Conservation (phyloP, 768 basidiomycete genomes). For the Suillus weaverae region DNA sequence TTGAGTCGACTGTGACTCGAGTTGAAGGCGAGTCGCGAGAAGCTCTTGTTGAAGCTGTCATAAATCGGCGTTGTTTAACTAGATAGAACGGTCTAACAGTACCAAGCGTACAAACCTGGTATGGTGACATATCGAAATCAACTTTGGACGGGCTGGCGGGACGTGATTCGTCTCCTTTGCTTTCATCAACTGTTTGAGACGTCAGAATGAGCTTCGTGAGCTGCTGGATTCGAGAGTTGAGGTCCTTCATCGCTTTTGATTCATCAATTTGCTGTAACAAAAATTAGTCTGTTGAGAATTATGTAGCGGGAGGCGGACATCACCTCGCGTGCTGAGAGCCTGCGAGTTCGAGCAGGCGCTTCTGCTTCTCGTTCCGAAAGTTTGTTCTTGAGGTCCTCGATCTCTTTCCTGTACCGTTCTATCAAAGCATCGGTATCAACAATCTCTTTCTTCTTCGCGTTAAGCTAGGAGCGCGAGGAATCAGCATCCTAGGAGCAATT, state of each 20-base stretch:
- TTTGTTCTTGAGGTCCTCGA: conserved; percentile 81
- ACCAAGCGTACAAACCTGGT: conserved; percentile 51
- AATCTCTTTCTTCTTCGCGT: conserved; percentile 91
- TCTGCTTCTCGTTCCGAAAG: conserved; percentile 71
- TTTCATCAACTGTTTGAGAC: conserved; percentile 77
- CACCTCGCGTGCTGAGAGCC: conserved; percentile 49
- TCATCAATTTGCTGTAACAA: conserved; percentile 73
- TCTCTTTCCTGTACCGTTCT: conserved; percentile 92
- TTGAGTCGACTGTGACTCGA: conserved; percentile 80
- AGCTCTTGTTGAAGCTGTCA: conserved; percentile 84
- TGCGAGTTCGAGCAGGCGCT: conserved; percentile 44
- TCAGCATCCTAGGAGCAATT: neutral
- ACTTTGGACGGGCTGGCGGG: conserved; percentile 85
- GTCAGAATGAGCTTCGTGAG: conserved; percentile 84
- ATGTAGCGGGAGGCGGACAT: neutral
- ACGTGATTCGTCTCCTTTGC: conserved; percentile 65
- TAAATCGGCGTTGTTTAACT: neutral
- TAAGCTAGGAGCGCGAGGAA: conserved; percentile 34
- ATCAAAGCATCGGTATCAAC: conserved; percentile 93
- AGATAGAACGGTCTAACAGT: neutral
- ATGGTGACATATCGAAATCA: conserved; percentile 87
- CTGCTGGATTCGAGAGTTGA: conserved; percentile 78
- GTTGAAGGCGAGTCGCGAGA: conserved; percentile 69
- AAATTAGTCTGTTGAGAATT: neutral
- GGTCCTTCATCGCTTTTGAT: conserved; percentile 79